phyloP scores from a whole-genome alignment of 148 eudicot genomes.

The Amaranthus palmeri region DNA sequence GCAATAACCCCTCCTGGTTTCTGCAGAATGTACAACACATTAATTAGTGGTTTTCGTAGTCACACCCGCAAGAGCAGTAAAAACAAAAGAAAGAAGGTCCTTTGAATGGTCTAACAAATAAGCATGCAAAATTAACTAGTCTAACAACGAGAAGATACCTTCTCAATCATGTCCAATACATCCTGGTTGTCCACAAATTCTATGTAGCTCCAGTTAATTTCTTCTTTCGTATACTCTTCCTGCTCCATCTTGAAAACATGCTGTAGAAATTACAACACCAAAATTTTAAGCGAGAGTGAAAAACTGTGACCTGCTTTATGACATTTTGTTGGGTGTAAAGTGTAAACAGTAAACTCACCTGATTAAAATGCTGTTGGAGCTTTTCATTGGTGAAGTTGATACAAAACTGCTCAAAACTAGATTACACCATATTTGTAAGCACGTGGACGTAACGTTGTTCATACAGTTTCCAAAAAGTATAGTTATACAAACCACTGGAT shows the following conservation, averaged over 20 bases:
- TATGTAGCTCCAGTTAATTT: constrained; percentile 96
- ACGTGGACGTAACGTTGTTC: neutral
- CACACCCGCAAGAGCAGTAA: neutral
- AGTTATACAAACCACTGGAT: neutral
- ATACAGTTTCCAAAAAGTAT: neutral
- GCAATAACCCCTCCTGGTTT: constrained; percentile 99
- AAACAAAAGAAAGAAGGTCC: neutral
- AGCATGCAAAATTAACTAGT: neutral
- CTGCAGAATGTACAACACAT: constrained; percentile 39
- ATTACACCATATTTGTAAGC: constrained; percentile 21
- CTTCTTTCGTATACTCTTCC: constrained; percentile 96
- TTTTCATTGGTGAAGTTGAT: constrained; percentile 98
- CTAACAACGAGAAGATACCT: constrained; percentile 38
- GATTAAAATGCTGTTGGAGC: constrained; percentile 99
- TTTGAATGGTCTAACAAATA: neutral
- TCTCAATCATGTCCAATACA: constrained; percentile 93
- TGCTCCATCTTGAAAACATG: constrained; percentile 99
- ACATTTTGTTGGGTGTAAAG: neutral
- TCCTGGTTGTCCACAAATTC: constrained; percentile 99
- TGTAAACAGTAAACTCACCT: constrained; percentile 42
- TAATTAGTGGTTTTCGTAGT: neutral
- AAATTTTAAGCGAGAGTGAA: constrained; percentile 17
- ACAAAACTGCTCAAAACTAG: constrained; percentile 99
- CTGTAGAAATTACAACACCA: constrained; percentile 45
- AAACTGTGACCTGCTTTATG: neutral